Evolutionary conservation across 2,329 filamentous ascomycete genomes (phyloP).

Genomic region (Coniella vitis): DNA sequence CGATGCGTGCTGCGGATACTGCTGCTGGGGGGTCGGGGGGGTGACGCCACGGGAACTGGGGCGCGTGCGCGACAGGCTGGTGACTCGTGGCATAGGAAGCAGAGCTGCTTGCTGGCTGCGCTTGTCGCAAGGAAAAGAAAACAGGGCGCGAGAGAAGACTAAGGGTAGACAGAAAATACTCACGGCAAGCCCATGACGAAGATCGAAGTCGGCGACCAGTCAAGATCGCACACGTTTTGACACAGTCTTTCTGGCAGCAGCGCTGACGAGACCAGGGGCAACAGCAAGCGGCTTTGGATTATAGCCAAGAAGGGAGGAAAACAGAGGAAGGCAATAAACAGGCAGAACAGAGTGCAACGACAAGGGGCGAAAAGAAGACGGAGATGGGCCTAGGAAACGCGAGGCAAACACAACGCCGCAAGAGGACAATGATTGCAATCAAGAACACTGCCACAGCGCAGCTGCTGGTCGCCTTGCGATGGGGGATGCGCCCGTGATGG

Average conservation of each 20-base stretch:
- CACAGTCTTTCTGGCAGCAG: background rate
- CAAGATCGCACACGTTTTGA: background rate
- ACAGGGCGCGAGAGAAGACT: background rate
- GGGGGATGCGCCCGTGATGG: background rate
- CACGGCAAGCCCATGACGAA: slow-evolving; percentile 16
- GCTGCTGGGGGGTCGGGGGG: background rate
- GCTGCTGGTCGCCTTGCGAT: background rate
- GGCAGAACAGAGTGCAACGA: background rate
- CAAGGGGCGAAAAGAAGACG: too few relatives aligned
- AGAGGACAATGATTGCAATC: background rate
- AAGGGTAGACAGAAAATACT: slow-evolving; percentile 1
- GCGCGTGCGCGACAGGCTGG: background rate
- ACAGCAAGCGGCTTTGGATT: background rate
- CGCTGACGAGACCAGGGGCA: slow-evolving; percentile 6
- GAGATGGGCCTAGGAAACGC: background rate
- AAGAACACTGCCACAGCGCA: background rate
- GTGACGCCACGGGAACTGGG: background rate
- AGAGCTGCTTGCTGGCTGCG: background rate
- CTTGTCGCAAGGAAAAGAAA: background rate
- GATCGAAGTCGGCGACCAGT: background rate
- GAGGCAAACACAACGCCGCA: slow-evolving; percentile 4
- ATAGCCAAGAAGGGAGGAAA: background rate
- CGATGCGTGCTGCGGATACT: too few relatives aligned
- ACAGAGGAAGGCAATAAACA: background rate
- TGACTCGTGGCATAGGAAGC: background rate